Base-by-base conservation (phyloP, 1,284 basidiomycete species). In the Boletus mariae region DNA sequence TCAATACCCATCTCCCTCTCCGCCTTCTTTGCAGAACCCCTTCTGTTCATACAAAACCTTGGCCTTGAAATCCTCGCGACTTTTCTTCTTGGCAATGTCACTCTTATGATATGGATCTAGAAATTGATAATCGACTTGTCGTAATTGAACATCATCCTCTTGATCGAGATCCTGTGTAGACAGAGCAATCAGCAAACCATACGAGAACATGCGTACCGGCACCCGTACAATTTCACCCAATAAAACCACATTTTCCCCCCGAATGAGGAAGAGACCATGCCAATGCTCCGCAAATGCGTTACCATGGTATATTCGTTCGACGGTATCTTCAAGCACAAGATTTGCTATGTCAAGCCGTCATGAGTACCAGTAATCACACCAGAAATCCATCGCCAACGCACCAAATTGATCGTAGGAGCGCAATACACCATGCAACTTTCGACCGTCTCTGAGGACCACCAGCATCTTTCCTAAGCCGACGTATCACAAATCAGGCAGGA, bases 351-450 rank as follows among this genome's bases (percentile, higher is more conserved):
- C 49, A 41, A 49, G 43, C 28, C 37, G 23, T 58, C 45, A 32
- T 55, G 34, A 63, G 53, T 23, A 45, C 40, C 37, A 35, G 41
- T 28, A 2, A 37, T 25, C 11, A 20, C 32, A 15, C 26, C 11
- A 17, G 41, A 38, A 51, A 25, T 38, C 41, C 28, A 25, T n/a
- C 15, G 31, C 26, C n/a, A 15, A 51, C 90, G 63, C 72, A 98
- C 96, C 96, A 67, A 98, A 99, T 70, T 99, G 97, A 77, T 99
- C 97, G 71, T 99, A 99, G 23, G 94, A 97, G 52, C 97, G 80
- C 61, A 99, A 75, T 32, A 99, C 94, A 32, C 97, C 97, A 62
- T 98, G 90, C 42, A 98, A 80, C 73, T 98, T 99, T 64, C 94
- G 80, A 49, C 97, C 97, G 71, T 99, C 97, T 70, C 97, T 82